Percentiles rank a stretch among this genome's conserved stretches.
Conservation (phyloP, 225 moss, liverwort and hornwort species). For the Takakia lepidozioides region DNA sequence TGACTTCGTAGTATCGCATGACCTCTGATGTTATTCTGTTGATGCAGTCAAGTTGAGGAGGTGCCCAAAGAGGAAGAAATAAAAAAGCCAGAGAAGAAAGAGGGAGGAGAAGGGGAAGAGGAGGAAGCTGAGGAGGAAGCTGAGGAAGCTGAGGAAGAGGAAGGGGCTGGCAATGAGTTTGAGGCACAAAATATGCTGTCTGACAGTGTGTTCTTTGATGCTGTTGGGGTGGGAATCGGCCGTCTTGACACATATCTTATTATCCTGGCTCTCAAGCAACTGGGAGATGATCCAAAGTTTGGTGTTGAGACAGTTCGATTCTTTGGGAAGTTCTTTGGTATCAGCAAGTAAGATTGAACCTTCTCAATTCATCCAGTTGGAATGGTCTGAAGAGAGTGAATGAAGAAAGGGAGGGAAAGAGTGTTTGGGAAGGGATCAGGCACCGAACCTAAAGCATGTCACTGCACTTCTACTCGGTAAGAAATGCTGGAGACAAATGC, state of each 20-base stretch:
- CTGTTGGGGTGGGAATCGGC: slow-evolving; percentile 80
- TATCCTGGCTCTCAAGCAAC: slow-evolving; percentile 69
- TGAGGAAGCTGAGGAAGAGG: slow-evolving; percentile 32
- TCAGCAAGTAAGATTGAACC: slow-evolving; percentile 51
- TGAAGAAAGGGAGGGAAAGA: too few relatives aligned
- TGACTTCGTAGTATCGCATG: too few relatives aligned
- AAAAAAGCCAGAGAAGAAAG: slow-evolving; percentile 46
- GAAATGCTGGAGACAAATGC: too few relatives aligned
- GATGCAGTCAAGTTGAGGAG: slow-evolving; percentile 50
- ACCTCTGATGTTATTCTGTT: neutral
- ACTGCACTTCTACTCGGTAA: too few relatives aligned
- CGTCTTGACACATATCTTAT: slow-evolving; percentile 63
- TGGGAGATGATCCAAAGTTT: slow-evolving; percentile 67
- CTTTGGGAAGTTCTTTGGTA: slow-evolving; percentile 82
- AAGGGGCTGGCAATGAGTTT: slow-evolving; percentile 54
- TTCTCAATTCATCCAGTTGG: too few relatives aligned
- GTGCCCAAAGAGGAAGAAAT: slow-evolving; percentile 20
- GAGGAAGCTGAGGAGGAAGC: slow-evolving; percentile 39
- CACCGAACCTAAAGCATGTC: too few relatives aligned
- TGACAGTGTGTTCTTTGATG: slow-evolving; percentile 74
- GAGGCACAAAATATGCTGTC: slow-evolving; percentile 77
- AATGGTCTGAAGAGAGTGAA: too few relatives aligned
- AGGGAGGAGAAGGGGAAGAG: slow-evolving; percentile 32
- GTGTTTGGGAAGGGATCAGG: too few relatives aligned
- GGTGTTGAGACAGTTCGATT: slow-evolving; percentile 59